phyloP scores from a whole-genome alignment of 1,284 basidiomycete species.

The Wolfiporia cocos region DNA sequence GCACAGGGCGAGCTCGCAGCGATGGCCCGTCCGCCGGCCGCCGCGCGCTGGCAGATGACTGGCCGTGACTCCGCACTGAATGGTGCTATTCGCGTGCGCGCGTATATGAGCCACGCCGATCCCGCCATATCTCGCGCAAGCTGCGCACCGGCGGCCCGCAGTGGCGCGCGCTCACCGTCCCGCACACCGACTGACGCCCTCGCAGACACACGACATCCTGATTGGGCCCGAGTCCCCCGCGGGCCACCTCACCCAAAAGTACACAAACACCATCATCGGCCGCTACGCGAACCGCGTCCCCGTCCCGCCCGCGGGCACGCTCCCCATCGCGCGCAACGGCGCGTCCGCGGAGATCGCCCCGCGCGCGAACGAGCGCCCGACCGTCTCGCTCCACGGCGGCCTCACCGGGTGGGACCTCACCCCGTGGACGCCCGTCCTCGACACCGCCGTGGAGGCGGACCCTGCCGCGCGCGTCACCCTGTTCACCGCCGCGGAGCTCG shows the following conservation, averaged over 20 bases:
- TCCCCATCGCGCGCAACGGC: conserved; percentile 47
- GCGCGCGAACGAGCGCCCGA: conserved; percentile 41
- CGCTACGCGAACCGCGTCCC: conserved; percentile 70
- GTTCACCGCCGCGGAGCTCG: conserved; percentile 50
- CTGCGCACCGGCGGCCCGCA: no score
- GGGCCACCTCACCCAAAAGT: conserved; percentile 55
- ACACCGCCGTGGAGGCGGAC: no score
- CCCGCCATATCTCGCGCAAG: no score
- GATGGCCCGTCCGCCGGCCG: no score
- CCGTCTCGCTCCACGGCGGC: conserved; percentile 71
- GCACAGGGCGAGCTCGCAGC: no score
- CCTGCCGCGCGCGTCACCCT: conserved; percentile 41
- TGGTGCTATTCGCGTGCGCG: no score
- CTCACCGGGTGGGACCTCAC: conserved; percentile 55
- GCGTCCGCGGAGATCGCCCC: conserved; percentile 40
- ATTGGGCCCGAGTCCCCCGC: conserved; percentile 62
- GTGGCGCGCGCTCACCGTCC: not conserved
- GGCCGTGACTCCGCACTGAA: no score
- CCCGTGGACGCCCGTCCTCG: conserved; percentile 42
- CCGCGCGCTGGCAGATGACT: no score
- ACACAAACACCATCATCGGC: conserved; percentile 68
- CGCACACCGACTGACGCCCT: not conserved
- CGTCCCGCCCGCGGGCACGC: conserved; percentile 45
- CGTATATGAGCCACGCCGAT: no score
- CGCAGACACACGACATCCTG: conserved; percentile 67